Percentiles rank a stretch among this genome's conserved stretches.
Evolutionary conservation across 257 asterid genomes (phyloP).

Genomic region (Agastache rugosa): DNA sequence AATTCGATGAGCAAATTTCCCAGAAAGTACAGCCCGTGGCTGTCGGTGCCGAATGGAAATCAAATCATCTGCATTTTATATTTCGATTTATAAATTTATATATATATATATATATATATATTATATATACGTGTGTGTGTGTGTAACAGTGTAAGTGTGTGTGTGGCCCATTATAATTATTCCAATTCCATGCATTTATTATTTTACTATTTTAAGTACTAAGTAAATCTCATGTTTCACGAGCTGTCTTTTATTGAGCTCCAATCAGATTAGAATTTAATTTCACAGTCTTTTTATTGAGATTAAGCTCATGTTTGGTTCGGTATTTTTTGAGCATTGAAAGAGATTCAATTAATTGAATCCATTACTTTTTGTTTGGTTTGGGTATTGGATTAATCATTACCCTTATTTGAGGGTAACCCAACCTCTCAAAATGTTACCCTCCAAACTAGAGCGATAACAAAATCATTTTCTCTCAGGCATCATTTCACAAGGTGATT

Average conservation of each 20-base stretch:
- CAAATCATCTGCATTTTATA: constrained; percentile 17
- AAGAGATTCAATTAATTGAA: no score
- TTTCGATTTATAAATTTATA: background rate
- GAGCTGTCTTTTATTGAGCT: constrained; percentile 3
- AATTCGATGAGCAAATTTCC: constrained; percentile 7
- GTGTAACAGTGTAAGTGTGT: no score
- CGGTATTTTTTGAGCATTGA: no score
- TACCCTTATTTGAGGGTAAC: no score
- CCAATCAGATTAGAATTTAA: background rate
- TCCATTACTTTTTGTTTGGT: no score
- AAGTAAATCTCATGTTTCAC: constrained; percentile 3
- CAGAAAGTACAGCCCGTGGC: constrained; percentile 26
- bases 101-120: no score
- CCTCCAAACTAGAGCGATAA: no score
- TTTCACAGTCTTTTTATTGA: background rate
- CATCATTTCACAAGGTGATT: no score
- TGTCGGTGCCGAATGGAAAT: constrained; percentile 40
- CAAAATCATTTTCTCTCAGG: no score
- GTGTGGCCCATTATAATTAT: constrained; percentile 31
- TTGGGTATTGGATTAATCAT: no score
- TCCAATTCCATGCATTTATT: constrained; percentile 13
- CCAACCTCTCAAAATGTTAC: no score
- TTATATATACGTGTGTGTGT: background rate
- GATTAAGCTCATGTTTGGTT: no score
- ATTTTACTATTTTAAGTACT: background rate